Base-by-base conservation (phyloP, 192 early-diverging fungal genomes). In the Rhizophagus sp. region DNA sequence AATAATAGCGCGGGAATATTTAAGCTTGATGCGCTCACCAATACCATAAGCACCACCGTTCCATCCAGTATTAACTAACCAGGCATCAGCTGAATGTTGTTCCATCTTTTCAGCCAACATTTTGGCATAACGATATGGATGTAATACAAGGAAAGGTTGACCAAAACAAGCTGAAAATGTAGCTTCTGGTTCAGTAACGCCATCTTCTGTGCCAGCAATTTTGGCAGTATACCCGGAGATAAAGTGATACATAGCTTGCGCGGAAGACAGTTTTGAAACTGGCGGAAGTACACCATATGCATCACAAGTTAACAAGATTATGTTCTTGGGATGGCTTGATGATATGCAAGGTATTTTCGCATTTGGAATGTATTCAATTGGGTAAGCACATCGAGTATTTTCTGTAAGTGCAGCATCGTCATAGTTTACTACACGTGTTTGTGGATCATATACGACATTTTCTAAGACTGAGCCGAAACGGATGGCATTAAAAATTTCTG, bases 61-160 rank as follows among this genome's bases (percentile, higher is more conserved):
- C 97, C 95, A 98, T 77, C 96, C 96, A 80, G 96, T 98, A 92
- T 98, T 99, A 90, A 98, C 94, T 82, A 94, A 88, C 96, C 96
- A 99, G 68, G 94, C 96, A 87, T 94, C 86, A 72, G 93, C 94
- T 85, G 91, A 88, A 88, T 98, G 92, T 67, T 84, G 34, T 12
- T 92, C 86, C 89, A 99, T 97, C 92, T 99, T 98, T 57, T 95
- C 91, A 10, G 97, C 97, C 73, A 99, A 91, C 96, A 97, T 97
- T 82, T 91, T 91, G 62, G 97, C 97, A 87, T 98, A 98, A 86
- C 94, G 95, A 79, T 93, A 91, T 61, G 97, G 97, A 86, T 98
- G 97, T 87, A 95, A 92, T 72, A 97, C 96, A 41, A 98, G 88
- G 94, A 98, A 98, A 22, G 97, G 96, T 80, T 95, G 92, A 80